Evolutionary conservation across 1,284 basidiomycete species (phyloP), one percentile per base, ranked within the genome.

Genomic region (Marasmius tenuissimus): DNA sequence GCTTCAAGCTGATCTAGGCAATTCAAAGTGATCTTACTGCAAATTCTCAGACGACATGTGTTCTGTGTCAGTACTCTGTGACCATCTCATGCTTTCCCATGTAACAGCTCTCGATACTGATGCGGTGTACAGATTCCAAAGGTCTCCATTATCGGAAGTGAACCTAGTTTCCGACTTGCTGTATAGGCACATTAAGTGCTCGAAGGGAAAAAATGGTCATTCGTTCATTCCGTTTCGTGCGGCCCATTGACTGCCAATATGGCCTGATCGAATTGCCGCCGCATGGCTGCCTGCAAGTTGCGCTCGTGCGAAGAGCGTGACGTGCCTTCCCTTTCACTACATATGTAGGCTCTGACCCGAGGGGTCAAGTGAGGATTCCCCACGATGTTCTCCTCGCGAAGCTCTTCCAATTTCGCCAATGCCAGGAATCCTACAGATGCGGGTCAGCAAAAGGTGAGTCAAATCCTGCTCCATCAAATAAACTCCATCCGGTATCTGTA

Each of bases 401-500:
- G 27, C 16, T 34, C 52, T 33, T 37, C 52, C 20, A 54, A 37
- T 54, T 54, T 54, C 52, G 45, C 45, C 45, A 54, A 54, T 35
- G 16, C 34, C 37, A 34, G 52, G n/a, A 37, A 10, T 38, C 18
- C 52, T n/a, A n/a, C 52, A 35, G n/a, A 33, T 7, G 33, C 52
- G 16, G 16, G 34, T 12, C 55, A 57, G 22, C 20, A 11, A 45
- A 73, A 70, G 63, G 72, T 73, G 58, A 52, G 62, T 61, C 27
- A 16, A 16, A 52, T 16, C 40, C 22, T n/a, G 45, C 40, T 57
- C 10, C 59, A 49, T 18, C 12, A 55, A 56, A 34, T 12, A 48
- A 18, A 34, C 55, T 48, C n/a, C 27, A 37, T 27, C 34, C 35
- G 48, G 38, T 57, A 53, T 20, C 20, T 45, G n/a, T n/a, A 53